These are phyloP conservation scores for Clavariopsis aquatica DNA, from an alignment of 495 filamentous ascomycete genomes.

Conservation along the genomic window DNA sequence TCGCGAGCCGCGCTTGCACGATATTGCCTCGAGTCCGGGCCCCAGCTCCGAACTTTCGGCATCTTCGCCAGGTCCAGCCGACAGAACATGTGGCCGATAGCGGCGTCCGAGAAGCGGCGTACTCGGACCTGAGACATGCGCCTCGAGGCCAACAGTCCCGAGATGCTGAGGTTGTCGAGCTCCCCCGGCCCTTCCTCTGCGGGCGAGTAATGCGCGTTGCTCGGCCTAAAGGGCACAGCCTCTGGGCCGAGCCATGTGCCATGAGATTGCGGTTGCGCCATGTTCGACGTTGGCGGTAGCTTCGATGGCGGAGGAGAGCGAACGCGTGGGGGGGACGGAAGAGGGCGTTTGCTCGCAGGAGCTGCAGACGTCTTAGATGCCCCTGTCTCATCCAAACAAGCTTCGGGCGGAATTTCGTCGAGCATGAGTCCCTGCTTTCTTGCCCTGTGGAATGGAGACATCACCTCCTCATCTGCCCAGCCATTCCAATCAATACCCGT, in stretches of 20 bases:
- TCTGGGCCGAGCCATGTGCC: slow-evolving; percentile 18
- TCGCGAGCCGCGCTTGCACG: background rate
- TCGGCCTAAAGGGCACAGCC: slow-evolving; percentile 25
- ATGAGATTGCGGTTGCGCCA: slow-evolving; percentile 1
- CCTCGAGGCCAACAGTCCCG: slow-evolving; percentile 26
- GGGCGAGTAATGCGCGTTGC: slow-evolving; percentile 12
- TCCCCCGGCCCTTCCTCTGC: background rate
- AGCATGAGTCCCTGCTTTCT: background rate
- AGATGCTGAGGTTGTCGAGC: slow-evolving; percentile 34
- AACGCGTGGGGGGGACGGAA: slow-evolving; percentile 15
- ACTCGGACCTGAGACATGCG: slow-evolving; percentile 13
- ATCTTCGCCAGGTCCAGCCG: slow-evolving; percentile 1
- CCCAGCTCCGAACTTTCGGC: slow-evolving; percentile 12
- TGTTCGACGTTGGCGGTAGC: slow-evolving; percentile 23
- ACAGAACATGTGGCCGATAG: slow-evolving; percentile 19
- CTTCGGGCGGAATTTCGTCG: slow-evolving; percentile 23
- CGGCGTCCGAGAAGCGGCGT: slow-evolving; percentile 31
- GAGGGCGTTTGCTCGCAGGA: background rate
- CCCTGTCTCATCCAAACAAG: background rate
- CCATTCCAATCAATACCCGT: slow-evolving; percentile 32
- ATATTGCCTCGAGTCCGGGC: slow-evolving; percentile 5
- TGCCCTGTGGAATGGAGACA: slow-evolving; percentile 20
- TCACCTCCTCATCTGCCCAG: slow-evolving; percentile 20
- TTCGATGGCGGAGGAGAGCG: background rate
- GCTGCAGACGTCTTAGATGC: background rate